Base-by-base conservation (phyloP, 2,329 filamentous ascomycete genomes). In the Ophioceras dolichostomum region DNA sequence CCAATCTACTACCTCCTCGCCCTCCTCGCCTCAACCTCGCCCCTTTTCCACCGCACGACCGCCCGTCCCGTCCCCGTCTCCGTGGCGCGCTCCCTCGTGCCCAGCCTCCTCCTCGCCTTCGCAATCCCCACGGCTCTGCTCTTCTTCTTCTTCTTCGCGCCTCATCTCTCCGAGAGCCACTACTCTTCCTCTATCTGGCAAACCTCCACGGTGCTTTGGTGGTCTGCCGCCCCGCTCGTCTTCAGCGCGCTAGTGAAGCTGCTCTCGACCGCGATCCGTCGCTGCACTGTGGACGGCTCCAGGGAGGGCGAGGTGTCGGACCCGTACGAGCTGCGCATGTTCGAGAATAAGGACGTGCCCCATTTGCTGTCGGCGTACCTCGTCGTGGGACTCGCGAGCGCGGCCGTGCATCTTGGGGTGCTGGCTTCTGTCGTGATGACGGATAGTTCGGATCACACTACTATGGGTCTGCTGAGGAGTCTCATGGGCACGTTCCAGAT, bases 121-220 rank as follows among this genome's bases (percentile, higher is more conserved):
- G 29, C 27, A 27, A 33, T 47, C 17, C 45, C 45, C 5, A 43
- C 44, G 0, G 16, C 28, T 1, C 39, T 47, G 9, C 43, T 46
- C 42, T 43, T 41, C 13, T 14, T 41, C 16, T 39, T 34, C 17
- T 18, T 20, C 10, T 39, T 37, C 31, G 13, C 14, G 8, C n/a
- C n/a, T n/a, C n/a, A n/a, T n/a, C n/a, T n/a, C n/a, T n/a, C n/a
- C n/a, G n/a, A n/a, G n/a, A n/a, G n/a, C n/a, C 22, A 26, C 22
- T 7, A 26, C 22, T 4, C 17, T n/a, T n/a, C 38, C 22, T n/a
- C 32, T 14, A n/a, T 28, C 4, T 35, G 39, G 26, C 44, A 45
- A 21, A 34, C 40, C 30, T 18, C 34, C 13, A 41, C 38, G 18
- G 37, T 40, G 3, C 26, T 47, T 16, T 47, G 44, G 44, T 42